These are phyloP conservation scores for Ramaria sp. DNA, from an alignment of 768 basidiomycete species.

Conservation along the genomic window DNA sequence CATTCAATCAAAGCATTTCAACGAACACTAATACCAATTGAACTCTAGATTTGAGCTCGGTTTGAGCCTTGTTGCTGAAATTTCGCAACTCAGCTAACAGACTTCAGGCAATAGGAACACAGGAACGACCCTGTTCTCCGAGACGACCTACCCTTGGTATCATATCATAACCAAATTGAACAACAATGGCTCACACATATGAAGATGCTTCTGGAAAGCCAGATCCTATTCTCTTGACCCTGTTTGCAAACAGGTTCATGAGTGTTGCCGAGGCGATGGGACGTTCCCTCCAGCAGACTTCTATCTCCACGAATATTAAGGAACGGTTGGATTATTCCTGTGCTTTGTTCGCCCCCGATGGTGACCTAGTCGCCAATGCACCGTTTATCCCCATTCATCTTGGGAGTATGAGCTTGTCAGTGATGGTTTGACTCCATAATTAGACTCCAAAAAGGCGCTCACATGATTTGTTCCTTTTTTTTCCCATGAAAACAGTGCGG, in stretches of 20 bases:
- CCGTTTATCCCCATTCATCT: conserved; percentile 85
- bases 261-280: conserved; percentile 97
- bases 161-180: no score
- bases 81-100: no score
- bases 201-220: conserved; percentile 24
- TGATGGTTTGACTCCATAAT: conserved; percentile 11
- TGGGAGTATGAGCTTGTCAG: conserved; percentile 86
- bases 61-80: no score
- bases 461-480: conserved; percentile 17
- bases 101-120: no score
- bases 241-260: conserved; percentile 97
- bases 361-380: conserved; percentile 89
- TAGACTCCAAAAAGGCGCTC: no score
- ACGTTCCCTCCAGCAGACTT: conserved; percentile 77
- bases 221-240: conserved; percentile 79
- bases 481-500: conserved; percentile 56
- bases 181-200: no score
- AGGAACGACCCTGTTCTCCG: no score
- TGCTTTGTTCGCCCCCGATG: conserved; percentile 90
- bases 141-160: no score
- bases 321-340: conserved; percentile 93
- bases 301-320: conserved; percentile 92
- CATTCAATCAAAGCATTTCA: no score
- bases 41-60: no score
- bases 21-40: no score